Evolutionary conservation across 2,329 filamentous ascomycete genomes (phyloP), one percentile per base, ranked within the genome.

Genomic region (Sporothrix brunneoviolacea): DNA sequence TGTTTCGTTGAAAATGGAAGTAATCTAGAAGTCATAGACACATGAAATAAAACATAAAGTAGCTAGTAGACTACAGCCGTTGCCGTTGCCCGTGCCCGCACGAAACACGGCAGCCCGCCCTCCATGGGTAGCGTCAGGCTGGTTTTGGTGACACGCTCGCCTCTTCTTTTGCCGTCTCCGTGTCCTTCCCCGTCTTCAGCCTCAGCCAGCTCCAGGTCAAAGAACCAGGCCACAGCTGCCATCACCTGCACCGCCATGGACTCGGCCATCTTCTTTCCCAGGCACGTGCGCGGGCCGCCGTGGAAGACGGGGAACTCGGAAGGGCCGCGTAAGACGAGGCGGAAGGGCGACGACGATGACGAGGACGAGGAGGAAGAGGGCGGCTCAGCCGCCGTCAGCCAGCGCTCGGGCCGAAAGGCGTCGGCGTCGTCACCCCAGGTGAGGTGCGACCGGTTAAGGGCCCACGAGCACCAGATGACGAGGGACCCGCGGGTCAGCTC

Each of bases 231-330:
- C 52, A 83, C 60, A 1, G 66, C 68, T 4, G 75, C 71, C 57
- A 83, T 69, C 8, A 76, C 73, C 64, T 80, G 77, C 15, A 76
- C 72, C 5, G 74, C 79, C 37, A 84, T 71, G 6, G 73, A 56
- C 63, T 84, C 80, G 4, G 82, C 81, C 80, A 84, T 83, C 58
- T 73, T 77, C 68, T 79, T 81, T 3, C 81, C 81, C 32, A 84
- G 64, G 54, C 81, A 84, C 3, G 71, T 70, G 33, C 81, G 68
- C n/a, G 77, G 68, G 0, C 81, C 81, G 16, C 80, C 81, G 57
- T 84, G 82, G 62, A 84, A 84, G 3, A 84, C 80, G 1, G 77
- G 80, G 56, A 76, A 84, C 61, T 83, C 80, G 15, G 71, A 72
- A 2, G 75, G 68, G 47, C 69, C 70, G 52, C 72, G 75, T 27